Evolutionary conservation across 805 yeast species (phyloP).

Genomic region (Schwanniomyces polymorphus): DNA sequence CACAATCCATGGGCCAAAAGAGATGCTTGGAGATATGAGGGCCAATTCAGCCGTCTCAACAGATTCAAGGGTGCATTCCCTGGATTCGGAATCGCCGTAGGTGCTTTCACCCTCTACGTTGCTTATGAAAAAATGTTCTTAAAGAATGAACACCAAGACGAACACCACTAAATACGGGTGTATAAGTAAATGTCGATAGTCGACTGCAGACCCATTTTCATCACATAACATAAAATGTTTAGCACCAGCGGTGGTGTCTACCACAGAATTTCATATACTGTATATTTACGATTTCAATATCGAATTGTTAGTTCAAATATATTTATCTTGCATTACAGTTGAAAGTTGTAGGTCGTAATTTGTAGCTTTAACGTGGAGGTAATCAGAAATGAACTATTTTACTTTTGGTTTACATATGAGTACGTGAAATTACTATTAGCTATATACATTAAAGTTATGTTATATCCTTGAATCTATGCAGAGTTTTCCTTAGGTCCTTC

Average conservation of each 20-base stretch:
- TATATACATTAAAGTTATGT: constrained; percentile 3
- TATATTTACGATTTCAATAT: background rate
- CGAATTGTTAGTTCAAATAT: background rate
- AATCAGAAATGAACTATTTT: background rate
- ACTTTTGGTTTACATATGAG: background rate
- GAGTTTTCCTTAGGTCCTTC: constrained; percentile 3
- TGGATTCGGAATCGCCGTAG: constrained; percentile 76
- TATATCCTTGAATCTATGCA: background rate
- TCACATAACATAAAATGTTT: background rate
- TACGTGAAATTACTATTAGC: constrained; percentile 1
- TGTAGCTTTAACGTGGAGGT: background rate
- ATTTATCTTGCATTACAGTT: background rate
- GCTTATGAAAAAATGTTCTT: constrained; percentile 58
- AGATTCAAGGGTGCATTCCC: constrained; percentile 75
- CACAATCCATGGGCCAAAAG: constrained; percentile 56
- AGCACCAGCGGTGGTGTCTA: background rate
- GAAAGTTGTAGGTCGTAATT: background rate
- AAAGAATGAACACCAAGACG: constrained; percentile 30
- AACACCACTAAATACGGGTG: constrained; percentile 19
- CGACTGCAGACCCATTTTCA: background rate
- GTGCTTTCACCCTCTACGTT: constrained; percentile 66
- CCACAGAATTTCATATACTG: background rate
- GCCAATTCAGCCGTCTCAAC: constrained; percentile 70
- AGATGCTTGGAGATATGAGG: constrained; percentile 91
- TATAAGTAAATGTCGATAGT: background rate